Evolutionary conservation across 2,329 filamentous ascomycete genomes (phyloP), one percentile per base, ranked within the genome.

Genomic region (Fusarium staphyleae): DNA sequence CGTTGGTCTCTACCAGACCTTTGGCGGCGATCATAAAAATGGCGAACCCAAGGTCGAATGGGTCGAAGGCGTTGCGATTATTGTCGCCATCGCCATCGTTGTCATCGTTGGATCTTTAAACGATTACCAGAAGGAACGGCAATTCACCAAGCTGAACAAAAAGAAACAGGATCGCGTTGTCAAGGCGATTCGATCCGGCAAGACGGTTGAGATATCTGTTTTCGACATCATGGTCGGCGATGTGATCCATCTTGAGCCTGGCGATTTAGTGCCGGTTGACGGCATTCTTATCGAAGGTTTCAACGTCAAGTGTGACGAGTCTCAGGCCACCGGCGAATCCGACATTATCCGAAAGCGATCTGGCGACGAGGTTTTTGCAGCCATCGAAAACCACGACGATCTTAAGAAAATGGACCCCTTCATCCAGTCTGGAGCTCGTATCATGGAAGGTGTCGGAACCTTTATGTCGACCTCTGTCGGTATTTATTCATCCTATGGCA

Each of bases 1-100:
- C 5, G 81, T 93, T 34, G 89, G 89, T 40, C 77, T 92, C 0
- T 93, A 91, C 70, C 87, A 91, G 70, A 88, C 87, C 0, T 87
- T 90, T 69, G 87, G 87, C 11, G 75, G 76, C 15, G 62, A 78
- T 4, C 85, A 89, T 56, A 67, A 76, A 3, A 48, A 72, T 0
- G 77, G 70, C 5, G 74, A 84, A 46, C 79, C 85, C 4, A 76
- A 78, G 37, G 85, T 90, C 2, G 89, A 91, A 69, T 93, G 89
- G 89, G 84, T 93, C 24, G 89, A 93, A 70, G 89, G 89, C 61
- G 89, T 92, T 18, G 89, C 89, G 55, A 92, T 93, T 59, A 88
- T 92, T 50, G 87, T 85, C n/a, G 89, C 89, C 54, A 91, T 93
- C 65, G 75, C 83, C 33, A 90, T 92, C 43, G 89, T 92, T 39